These are phyloP conservation scores for Scenedesmus sp. DNA, from an alignment of 163 green algal genomes.

Conservation along the genomic window DNA sequence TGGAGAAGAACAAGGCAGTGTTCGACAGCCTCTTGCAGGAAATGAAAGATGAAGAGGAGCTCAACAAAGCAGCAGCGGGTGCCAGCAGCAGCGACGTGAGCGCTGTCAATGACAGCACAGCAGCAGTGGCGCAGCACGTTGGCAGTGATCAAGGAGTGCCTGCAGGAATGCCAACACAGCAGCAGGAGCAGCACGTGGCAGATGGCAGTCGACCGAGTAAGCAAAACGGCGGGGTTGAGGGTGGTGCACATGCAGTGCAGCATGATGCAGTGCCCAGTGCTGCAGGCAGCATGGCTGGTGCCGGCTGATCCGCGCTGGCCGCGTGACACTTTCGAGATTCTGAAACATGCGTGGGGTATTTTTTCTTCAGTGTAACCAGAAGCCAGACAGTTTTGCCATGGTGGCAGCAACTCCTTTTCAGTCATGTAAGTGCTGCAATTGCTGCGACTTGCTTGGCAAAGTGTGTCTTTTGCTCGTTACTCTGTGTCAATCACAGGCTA, in stretches of 20 bases:
- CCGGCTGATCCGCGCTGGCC: not conserved
- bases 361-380: not conserved
- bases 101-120: not conserved
- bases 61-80: conserved; percentile 5
- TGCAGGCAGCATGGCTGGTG: not conserved
- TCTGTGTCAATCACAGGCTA: too few species aligned
- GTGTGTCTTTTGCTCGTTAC: too few species aligned
- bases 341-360: not conserved
- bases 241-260: not conserved
- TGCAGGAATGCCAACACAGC: not conserved
- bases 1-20: conserved; percentile 57
- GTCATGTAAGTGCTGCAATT: not conserved
- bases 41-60: conserved; percentile 52
- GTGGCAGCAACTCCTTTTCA: too few species aligned
- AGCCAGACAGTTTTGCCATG: too few species aligned
- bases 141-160: conserved; percentile 10
- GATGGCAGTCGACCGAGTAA: not conserved
- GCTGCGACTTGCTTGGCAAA: too few species aligned
- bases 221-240: not conserved
- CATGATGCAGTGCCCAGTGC: not conserved
- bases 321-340: not conserved
- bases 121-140: conserved; percentile 27
- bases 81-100: not conserved
- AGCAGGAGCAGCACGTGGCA: conserved; percentile 7
- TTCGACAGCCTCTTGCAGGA: conserved; percentile 54